Conservation (phyloP, 495 filamentous ascomycete species). For the Neurospora sp. region DNA sequence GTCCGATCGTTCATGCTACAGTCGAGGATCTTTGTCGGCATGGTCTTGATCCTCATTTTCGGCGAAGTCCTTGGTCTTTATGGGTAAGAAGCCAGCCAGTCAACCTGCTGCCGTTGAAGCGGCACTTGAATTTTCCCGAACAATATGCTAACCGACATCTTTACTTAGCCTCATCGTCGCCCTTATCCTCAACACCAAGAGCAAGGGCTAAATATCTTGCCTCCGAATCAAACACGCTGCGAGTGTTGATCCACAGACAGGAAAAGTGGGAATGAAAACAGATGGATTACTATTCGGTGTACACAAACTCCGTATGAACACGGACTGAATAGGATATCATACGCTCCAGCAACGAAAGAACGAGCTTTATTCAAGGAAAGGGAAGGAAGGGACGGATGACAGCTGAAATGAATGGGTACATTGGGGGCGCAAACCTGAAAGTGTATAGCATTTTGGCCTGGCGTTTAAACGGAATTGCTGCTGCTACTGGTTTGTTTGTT, state of each 20-base stretch:
- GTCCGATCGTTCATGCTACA: constrained; percentile 94
- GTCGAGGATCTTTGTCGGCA: constrained; percentile 90
- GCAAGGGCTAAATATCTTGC: constrained; percentile 32
- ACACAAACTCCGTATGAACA: neutral
- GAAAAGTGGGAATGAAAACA: neutral
- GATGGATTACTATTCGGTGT: neutral
- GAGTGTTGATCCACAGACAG: neutral
- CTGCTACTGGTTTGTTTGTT: neutral
- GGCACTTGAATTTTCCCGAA: neutral
- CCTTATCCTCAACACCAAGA: constrained; percentile 46
- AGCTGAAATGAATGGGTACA: neutral
- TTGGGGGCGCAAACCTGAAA: neutral
- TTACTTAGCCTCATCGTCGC: constrained; percentile 35
- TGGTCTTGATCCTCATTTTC: constrained; percentile 98
- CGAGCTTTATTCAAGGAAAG: neutral
- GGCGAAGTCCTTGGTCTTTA: constrained; percentile 96
- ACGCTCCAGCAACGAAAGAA: neutral
- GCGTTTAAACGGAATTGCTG: constrained; percentile 19
- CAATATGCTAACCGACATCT: neutral
- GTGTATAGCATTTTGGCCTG: constrained; percentile 19
- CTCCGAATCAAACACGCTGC: neutral
- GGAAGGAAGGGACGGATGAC: neutral
- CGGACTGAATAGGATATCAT: neutral
- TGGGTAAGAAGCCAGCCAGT: constrained; percentile 48
- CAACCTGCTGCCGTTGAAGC: neutral